Evolutionary conservation across 768 basidiomycete genomes (phyloP).

Genomic region (Lactarius pseudohatsudake): DNA sequence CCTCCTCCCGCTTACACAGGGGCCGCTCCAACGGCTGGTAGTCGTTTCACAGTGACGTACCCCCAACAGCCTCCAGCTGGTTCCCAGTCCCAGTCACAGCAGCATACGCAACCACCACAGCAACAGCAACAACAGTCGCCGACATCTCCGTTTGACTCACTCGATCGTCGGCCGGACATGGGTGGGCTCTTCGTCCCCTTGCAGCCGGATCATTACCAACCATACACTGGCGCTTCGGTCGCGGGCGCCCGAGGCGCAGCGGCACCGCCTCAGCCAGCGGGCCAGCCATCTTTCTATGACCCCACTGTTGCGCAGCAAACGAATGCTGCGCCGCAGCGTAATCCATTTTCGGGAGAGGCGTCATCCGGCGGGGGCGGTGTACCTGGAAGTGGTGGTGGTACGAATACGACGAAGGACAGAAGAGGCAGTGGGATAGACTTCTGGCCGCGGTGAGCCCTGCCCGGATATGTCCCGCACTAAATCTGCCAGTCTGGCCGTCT

Average conservation of each 20-base stretch:
- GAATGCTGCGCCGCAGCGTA: conserved; percentile 36
- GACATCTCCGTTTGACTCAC: conserved; percentile 53
- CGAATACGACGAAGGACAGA: conserved; percentile 52
- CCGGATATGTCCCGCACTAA: not conserved
- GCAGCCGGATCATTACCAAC: conserved; percentile 76
- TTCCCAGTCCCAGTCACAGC: conserved; percentile 33
- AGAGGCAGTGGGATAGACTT: conserved; percentile 67
- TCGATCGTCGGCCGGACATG: conserved; percentile 64
- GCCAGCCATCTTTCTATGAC: conserved; percentile 70
- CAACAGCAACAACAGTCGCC: conserved; percentile 38
- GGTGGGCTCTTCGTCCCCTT: conserved; percentile 74
- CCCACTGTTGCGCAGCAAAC: conserved; percentile 49
- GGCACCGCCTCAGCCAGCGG: conserved; percentile 50
- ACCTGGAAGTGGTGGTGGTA: conserved; percentile 38
- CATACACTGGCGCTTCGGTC: conserved; percentile 44
- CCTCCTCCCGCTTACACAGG: conserved; percentile 73
- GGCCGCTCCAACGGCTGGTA: conserved; percentile 50
- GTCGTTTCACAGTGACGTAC: conserved; percentile 62
- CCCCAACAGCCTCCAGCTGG: conserved; percentile 29
- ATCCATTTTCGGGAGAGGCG: conserved; percentile 34
- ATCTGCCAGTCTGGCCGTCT: not conserved
- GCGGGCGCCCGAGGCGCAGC: conserved; percentile 43
- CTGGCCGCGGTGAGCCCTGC: conserved; percentile 63
- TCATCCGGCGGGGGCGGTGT: conserved; percentile 25
- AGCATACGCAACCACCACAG: conserved; percentile 32